Evolutionary conservation across 306 rosid species (phyloP).

Genomic region (Rosa rugosa): DNA sequence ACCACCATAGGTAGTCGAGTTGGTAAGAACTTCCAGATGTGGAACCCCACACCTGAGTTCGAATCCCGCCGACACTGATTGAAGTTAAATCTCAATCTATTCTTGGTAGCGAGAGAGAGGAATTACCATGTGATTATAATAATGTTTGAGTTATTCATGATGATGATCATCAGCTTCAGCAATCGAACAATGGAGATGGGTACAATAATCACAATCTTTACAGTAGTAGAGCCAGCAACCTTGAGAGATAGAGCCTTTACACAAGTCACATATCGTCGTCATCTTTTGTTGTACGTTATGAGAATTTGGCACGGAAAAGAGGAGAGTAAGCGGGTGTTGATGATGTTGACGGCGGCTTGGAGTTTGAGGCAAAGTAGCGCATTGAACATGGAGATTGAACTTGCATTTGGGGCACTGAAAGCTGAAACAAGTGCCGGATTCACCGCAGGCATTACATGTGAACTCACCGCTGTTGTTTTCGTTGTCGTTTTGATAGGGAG

Average conservation of each 20-base stretch:
- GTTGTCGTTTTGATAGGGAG: not conserved
- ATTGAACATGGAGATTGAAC: conserved; percentile 18
- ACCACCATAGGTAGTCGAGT: too few species aligned
- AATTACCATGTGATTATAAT: too few species aligned
- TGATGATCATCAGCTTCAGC: not conserved
- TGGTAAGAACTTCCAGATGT: too few species aligned
- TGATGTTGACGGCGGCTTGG: not conserved
- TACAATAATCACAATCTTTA: conserved; percentile 9
- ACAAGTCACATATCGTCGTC: not conserved
- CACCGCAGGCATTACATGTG: conserved; percentile 20
- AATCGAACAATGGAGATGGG: conserved; percentile 19
- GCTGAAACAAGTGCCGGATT: conserved; percentile 17
- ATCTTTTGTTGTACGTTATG: not conserved
- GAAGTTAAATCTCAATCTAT: too few species aligned
- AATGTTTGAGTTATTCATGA: not conserved
- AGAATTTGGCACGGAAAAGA: not conserved
- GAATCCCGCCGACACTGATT: too few species aligned
- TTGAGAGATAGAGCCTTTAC: not conserved
- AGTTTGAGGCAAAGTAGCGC: conserved; percentile 22
- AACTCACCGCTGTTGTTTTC: not conserved
- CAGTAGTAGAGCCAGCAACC: conserved; percentile 26
- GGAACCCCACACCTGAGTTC: too few species aligned
- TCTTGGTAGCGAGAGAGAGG: too few species aligned
- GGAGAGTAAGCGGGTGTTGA: conserved; percentile 20
- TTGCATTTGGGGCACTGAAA: conserved; percentile 16